Conservation (phyloP, 805 yeast genomes). For the Metschnikowia picachoensis region DNA sequence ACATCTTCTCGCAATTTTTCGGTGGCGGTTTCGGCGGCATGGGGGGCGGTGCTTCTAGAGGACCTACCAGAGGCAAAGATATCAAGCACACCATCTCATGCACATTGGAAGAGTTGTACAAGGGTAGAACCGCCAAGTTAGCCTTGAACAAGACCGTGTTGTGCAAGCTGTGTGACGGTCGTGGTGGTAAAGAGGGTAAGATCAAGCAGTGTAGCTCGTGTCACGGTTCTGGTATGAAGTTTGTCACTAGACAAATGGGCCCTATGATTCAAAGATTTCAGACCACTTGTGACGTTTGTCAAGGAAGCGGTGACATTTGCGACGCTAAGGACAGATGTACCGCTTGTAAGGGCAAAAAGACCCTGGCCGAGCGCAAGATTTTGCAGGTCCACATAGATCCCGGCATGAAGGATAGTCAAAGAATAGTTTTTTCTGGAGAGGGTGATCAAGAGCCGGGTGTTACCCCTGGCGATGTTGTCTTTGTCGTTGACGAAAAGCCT, state of each 20-base stretch:
- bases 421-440: constrained; percentile 87
- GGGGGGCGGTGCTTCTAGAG: constrained; percentile 65
- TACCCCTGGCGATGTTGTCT: constrained; percentile 94
- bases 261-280: constrained; percentile 99
- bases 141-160: constrained; percentile 89
- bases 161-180: constrained; percentile 88
- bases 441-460: constrained; percentile 96
- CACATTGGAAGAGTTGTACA: constrained; percentile 87
- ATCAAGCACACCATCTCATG: constrained; percentile 85
- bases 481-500: constrained; percentile 86
- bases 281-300: constrained; percentile 86
- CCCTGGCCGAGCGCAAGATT: constrained; percentile 82
- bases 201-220: constrained; percentile 85
- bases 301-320: constrained; percentile 87
- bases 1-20: constrained; percentile 76
- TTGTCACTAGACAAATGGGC: constrained; percentile 97
- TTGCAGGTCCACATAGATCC: constrained; percentile 92
- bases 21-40: constrained; percentile 58
- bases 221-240: constrained; percentile 87
- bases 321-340: constrained; percentile 86
- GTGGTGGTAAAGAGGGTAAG: constrained; percentile 91
- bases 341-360: constrained; percentile 84
- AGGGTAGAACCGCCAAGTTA: constrained; percentile 90
- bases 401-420: constrained; percentile 95
- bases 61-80: constrained; percentile 87